phyloP scores from a whole-genome alignment of 306 rosid genomes.

The Corylus heterophylla region DNA sequence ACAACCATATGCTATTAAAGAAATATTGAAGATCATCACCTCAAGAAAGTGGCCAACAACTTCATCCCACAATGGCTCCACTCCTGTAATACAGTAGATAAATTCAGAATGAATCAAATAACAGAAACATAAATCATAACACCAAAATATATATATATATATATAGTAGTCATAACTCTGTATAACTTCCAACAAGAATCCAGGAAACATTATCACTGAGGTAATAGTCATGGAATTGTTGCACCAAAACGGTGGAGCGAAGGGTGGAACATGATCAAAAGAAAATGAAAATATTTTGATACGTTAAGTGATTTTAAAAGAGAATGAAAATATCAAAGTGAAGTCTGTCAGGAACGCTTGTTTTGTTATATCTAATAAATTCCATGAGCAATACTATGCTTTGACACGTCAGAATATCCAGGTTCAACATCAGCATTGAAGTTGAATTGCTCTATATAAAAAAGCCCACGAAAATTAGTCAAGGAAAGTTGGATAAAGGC shows the following conservation, averaged over 20 bases:
- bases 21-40: constrained; percentile 46
- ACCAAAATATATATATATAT: not conserved
- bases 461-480: not conserved
- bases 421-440: not conserved
- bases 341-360: not conserved
- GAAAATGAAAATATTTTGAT: not conserved
- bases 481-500: not conserved
- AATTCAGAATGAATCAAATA: constrained; percentile 1
- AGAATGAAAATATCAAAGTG: not conserved
- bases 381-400: not conserved
- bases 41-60: constrained; percentile 87
- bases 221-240: not conserved
- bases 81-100: constrained; percentile 53
- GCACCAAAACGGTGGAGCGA: not conserved
- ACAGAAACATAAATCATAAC: not conserved
- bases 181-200: not conserved
- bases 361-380: not conserved
- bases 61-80: constrained; percentile 94
- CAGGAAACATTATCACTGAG: not conserved
- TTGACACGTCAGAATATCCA: not conserved
- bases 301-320: not conserved
- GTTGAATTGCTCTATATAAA: not conserved
- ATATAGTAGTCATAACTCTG: not conserved
- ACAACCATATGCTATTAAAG: constrained; percentile 17
- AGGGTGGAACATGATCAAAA: constrained; percentile 1